Base-by-base conservation (phyloP, 2,329 filamentous ascomycete species). In the Geosmithia morbida region DNA sequence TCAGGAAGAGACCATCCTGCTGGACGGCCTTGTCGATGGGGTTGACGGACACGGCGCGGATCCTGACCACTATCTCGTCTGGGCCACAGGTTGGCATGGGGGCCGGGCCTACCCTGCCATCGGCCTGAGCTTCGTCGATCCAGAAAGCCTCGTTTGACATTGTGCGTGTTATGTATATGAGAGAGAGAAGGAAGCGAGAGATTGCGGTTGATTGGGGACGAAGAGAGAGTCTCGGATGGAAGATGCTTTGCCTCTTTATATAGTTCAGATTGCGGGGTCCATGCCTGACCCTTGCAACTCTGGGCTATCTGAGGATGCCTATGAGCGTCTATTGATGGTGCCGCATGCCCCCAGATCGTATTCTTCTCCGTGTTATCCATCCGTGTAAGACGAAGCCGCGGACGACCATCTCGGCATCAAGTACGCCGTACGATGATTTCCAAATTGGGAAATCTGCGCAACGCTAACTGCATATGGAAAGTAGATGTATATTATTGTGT, bases 1-100 rank as follows among this genome's bases (percentile, higher is more conserved):
- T 51, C 13, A 66, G 47, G 41, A 67, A 59, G 29, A 65, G 54
- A 20, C 60, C 63, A 2, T 26, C 33, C 14, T 61, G 56, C 41
- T 55, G 56, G 50, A 59, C 57, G 40, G 56, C 53, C 29, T 49
- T 53, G 49, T 60, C 57, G 14, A 59, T n/a, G 53, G 53, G 43
- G 59, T 59, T 61, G 48, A 60, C 56, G 30, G 57, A 56, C 41
- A 60, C 50, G 18, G 56, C 53, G 20, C 42, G 46, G 45, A 52
- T 56, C n/a, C 47, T 46, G 16, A 59, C 49, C 33, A 57, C 48
- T 37, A 57, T 49, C 42, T 57, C 51, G 20, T 46, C 44, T 3
- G 51, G 45, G 1, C 51, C 53, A 11, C 55, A 44, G 13, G 33
- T 48, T 0, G 54, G 53, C 51, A 58, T 50, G 22, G 53, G 54